Evolutionary conservation across 2,329 filamentous ascomycete genomes (phyloP).

Genomic region (Knufia petricola): DNA sequence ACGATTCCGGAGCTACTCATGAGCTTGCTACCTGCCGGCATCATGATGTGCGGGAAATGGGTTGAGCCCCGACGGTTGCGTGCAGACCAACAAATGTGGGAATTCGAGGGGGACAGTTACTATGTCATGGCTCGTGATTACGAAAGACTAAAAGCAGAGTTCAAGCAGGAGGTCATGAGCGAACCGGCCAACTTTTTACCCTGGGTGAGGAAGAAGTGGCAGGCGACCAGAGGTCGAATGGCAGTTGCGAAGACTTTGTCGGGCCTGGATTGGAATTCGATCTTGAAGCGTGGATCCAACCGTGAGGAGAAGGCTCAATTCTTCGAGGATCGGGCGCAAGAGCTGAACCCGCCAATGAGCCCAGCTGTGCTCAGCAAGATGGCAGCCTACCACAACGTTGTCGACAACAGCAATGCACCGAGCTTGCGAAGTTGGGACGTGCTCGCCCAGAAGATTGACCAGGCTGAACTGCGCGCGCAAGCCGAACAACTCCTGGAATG

Average conservation of each 20-base stretch:
- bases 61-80: background rate
- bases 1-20: background rate
- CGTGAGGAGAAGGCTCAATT: slow-evolving; percentile 17
- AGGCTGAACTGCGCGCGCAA: slow-evolving; percentile 17
- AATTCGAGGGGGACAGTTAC: background rate
- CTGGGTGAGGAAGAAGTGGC: slow-evolving; percentile 1
- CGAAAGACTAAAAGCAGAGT: slow-evolving; percentile 5
- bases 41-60: slow-evolving; percentile 9
- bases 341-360: slow-evolving; percentile 30
- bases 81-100: slow-evolving; percentile 2
- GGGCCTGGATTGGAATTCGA: background rate
- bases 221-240: background rate
- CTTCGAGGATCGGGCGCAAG: slow-evolving; percentile 30
- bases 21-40: slow-evolving; percentile 13
- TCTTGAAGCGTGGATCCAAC: background rate
- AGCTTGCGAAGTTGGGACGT: slow-evolving; percentile 25
- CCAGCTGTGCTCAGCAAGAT: slow-evolving; percentile 29
- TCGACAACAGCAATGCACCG: slow-evolving; percentile 27
- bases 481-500: slow-evolving; percentile 21
- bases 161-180: background rate
- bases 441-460: slow-evolving; percentile 23
- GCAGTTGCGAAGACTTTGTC: background rate
- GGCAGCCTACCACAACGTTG: slow-evolving; percentile 30
- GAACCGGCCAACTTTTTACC: background rate
- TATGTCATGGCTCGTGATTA: slow-evolving; percentile 5